Evolutionary conservation across 2,329 filamentous ascomycete species (phyloP).

Genomic region (Penicillium carneum): DNA sequence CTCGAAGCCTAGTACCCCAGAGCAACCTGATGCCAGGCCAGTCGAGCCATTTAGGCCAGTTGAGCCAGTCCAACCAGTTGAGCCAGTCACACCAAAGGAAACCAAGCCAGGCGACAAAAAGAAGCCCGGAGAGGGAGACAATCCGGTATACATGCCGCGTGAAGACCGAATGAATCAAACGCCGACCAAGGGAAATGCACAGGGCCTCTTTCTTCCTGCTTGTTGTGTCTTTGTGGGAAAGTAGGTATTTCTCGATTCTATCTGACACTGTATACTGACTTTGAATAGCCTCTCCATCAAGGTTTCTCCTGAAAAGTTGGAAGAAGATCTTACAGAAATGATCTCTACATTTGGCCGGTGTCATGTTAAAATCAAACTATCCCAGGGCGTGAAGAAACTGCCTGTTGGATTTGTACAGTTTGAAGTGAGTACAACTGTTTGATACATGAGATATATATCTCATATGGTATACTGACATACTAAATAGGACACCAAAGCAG

Average conservation of each 20-base stretch:
- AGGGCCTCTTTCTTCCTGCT: conserved; percentile 47
- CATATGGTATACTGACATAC: conserved; percentile 1
- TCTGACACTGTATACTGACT: conserved; percentile 17
- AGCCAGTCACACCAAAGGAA: not conserved
- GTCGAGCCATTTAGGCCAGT: not conserved
- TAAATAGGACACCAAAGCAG: not conserved
- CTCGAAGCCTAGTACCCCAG: conserved; percentile 4
- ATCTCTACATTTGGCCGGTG: conserved; percentile 47
- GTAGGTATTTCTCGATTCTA: conserved; percentile 35
- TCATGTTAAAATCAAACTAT: conserved; percentile 46
- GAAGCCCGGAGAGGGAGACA: conserved; percentile 11
- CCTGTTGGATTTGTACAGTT: conserved; percentile 52
- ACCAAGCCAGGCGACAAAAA: not conserved
- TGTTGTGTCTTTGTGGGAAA: conserved; percentile 52
- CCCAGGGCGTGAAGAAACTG: conserved; percentile 40
- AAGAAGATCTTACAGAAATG: conserved; percentile 37
- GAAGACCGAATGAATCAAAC: conserved; percentile 39
- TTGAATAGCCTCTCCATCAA: conserved; percentile 38
- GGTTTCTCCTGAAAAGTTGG: conserved; percentile 38
- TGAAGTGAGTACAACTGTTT: conserved; percentile 36
- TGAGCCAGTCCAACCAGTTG: not conserved
- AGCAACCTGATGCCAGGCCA: conserved; percentile 7
- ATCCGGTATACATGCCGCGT: conserved; percentile 26
- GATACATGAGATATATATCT: not conserved
- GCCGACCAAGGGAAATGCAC: conserved; percentile 44